Base-by-base conservation (phyloP, 352 stramenopile genomes). In the Ochromonadaceae sp. region DNA sequence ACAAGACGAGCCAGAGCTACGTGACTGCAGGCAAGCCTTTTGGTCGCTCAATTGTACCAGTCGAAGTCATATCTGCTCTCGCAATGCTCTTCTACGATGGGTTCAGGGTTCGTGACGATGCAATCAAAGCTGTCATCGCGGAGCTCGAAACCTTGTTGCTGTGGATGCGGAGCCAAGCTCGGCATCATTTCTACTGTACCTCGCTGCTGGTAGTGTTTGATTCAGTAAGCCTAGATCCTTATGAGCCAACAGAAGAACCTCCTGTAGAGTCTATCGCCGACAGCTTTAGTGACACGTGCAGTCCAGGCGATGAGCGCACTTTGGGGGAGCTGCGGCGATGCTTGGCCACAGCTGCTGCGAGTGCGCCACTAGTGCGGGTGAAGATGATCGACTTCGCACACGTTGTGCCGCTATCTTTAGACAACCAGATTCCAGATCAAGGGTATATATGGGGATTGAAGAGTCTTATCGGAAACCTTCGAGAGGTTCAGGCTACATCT, bases 181-280 rank as follows among this genome's bases (percentile, higher is more conserved):
- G 76, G 32, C 81, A 84, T 31, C 70, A 80, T 52, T 96, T 97
- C 75, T 93, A 92, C 73, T 85, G 85, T 0, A 94, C 86, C 65
- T 96, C 88, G 15, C 78, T 97, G 60, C 72, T 97, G 47, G 90
- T 97, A 43, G 75, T 95, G 4, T 96, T 95, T 74, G 84, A 95
- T 72, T 84, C 70, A 34, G 44, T 55, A 22, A n/a, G 39, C n/a
- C n/a, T n/a, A n/a, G n/a, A n/a, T n/a, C n/a, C n/a, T n/a, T n/a
- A n/a, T n/a, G 35, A 31, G 43, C 34, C 32, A 30, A 1, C 20
- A 32, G n/a, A 7, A 67, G 36, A 17, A 53, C 14, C 34, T 41
- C 28, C 44, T 75, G 17, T 10, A 41, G 53, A 26, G 44, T 55
- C 28, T 35, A 17, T 20, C 35, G 34, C 7, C 14, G 43, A 17